These are phyloP conservation scores for Pleurotus tuoliensis DNA, from an alignment of 768 basidiomycete species.

Conservation along the genomic window DNA sequence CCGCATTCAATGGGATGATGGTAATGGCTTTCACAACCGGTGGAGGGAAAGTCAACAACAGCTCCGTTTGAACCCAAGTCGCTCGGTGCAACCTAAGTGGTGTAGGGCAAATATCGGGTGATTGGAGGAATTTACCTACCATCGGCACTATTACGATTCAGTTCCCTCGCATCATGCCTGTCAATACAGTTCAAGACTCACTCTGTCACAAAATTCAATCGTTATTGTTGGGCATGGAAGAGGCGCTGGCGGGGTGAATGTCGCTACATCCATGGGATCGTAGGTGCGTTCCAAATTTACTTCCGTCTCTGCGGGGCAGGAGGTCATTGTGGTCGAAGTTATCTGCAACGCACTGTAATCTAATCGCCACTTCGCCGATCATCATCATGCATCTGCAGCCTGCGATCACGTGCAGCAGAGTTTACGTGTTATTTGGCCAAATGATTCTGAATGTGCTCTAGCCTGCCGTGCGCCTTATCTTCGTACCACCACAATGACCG, in stretches of 20 bases:
- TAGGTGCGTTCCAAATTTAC: neutral
- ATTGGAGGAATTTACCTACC: conserved; percentile 39
- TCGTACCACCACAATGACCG: neutral
- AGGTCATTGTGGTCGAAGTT: neutral
- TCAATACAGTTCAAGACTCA: conserved; percentile 33
- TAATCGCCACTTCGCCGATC: neutral
- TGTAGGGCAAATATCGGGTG: conserved; percentile 4
- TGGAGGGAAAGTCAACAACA: conserved; percentile 87
- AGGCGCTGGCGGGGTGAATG: conserved; percentile 50
- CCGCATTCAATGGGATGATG: conserved; percentile 68
- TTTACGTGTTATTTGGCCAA: conserved; percentile 7
- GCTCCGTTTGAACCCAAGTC: conserved; percentile 90
- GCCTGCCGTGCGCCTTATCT: neutral
- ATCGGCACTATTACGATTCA: conserved; percentile 59
- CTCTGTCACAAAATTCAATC: conserved; percentile 92
- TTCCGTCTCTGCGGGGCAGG: neutral
- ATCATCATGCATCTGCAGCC: neutral
- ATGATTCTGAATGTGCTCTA: neutral
- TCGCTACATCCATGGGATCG: conserved; percentile 37
- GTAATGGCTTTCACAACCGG: conserved; percentile 65
- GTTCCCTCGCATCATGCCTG: neutral
- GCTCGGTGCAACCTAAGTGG: conserved; percentile 83
- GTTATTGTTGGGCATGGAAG: conserved; percentile 49
- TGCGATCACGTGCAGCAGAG: neutral
- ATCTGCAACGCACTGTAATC: too few species aligned